phyloP scores from a whole-genome alignment of 2,329 filamentous ascomycete genomes.

The Fusarium napiforme region DNA sequence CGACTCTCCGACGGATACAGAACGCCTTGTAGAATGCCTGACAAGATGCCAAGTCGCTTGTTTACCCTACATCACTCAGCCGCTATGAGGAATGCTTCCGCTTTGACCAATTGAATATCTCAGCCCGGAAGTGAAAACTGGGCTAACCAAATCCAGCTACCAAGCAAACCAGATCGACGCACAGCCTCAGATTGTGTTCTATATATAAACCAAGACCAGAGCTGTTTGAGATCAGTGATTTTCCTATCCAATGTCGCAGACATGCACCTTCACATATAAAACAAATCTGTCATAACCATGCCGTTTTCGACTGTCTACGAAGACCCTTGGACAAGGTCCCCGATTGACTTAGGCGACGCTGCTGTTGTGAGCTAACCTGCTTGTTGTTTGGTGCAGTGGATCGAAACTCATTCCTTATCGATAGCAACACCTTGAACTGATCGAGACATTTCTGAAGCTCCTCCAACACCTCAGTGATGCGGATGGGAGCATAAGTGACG shows the following conservation, averaged over 20 bases:
- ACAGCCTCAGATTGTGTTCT: not conserved
- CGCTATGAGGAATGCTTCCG: not conserved
- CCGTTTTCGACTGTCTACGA: not conserved
- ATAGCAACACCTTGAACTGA: slow-evolving; percentile 4
- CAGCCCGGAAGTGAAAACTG: too few relatives aligned
- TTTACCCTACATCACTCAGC: not conserved
- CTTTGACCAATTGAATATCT: not conserved
- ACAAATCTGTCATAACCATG: not conserved
- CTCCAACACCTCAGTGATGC: not conserved
- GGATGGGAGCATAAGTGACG: not conserved
- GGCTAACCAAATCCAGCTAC: not conserved
- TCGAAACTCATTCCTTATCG: not conserved
- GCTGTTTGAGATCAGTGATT: too few relatives aligned
- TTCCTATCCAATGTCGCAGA: too few relatives aligned
- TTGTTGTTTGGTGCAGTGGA: not conserved
- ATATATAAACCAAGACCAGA: not conserved
- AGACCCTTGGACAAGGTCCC: not conserved
- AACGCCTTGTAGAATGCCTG: not conserved
- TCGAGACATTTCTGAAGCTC: not conserved
- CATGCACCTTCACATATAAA: rapidly evolving
- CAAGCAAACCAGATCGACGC: not conserved
- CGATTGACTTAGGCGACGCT: not conserved
- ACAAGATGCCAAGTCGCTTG: not conserved
- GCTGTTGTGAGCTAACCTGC: not conserved
- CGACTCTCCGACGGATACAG: rapidly evolving